A percentile compares a stretch with the other conserved stretches of the same genome.
Evolutionary conservation across 352 stramenopile genomes (phyloP).

Genomic region (Phytopythium vexans): DNA sequence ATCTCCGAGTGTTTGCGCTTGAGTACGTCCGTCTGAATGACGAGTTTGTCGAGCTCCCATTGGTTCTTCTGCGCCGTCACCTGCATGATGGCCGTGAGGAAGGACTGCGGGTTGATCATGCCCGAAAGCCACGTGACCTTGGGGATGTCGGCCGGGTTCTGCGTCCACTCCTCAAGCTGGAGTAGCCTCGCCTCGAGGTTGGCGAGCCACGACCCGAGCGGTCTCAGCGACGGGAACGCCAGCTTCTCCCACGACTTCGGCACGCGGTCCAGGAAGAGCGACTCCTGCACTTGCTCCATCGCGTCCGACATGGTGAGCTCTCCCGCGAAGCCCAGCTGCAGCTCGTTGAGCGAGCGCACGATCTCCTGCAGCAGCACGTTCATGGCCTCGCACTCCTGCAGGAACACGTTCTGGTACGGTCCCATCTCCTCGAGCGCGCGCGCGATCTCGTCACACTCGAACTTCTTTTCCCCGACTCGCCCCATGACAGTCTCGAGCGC

Average conservation of each 20-base stretch:
- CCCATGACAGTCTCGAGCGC: conserved; percentile 93
- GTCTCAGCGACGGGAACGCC: conserved; percentile 91
- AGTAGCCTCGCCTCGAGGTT: conserved; percentile 91
- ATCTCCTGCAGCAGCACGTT: conserved; percentile 96
- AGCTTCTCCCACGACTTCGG: conserved; percentile 94
- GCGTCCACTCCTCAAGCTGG: conserved; percentile 96
- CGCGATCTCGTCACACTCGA: conserved; percentile 96
- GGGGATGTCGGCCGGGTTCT: conserved; percentile 95
- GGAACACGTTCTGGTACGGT: conserved; percentile 96
- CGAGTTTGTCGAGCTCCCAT: conserved; percentile 96
- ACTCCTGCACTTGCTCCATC: conserved; percentile 95
- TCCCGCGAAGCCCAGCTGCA: conserved; percentile 95
- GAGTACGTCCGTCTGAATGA: conserved; percentile 96
- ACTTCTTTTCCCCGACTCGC: conserved; percentile 96
- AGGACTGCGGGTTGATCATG: conserved; percentile 96
- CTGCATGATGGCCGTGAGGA: conserved; percentile 97
- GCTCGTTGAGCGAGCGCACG: conserved; percentile 93
- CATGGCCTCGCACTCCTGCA: conserved; percentile 98
- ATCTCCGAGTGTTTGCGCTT: conserved; percentile 93
- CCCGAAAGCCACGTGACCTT: conserved; percentile 95
- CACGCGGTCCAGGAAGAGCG: conserved; percentile 92
- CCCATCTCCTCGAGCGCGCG: conserved; percentile 93
- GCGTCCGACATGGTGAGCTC: conserved; percentile 97
- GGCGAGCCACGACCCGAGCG: conserved; percentile 91
- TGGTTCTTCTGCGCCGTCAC: conserved; percentile 97